These are phyloP conservation scores for Pichia sp. DNA, from an alignment of 1,139 yeast species.

Conservation along the genomic window DNA sequence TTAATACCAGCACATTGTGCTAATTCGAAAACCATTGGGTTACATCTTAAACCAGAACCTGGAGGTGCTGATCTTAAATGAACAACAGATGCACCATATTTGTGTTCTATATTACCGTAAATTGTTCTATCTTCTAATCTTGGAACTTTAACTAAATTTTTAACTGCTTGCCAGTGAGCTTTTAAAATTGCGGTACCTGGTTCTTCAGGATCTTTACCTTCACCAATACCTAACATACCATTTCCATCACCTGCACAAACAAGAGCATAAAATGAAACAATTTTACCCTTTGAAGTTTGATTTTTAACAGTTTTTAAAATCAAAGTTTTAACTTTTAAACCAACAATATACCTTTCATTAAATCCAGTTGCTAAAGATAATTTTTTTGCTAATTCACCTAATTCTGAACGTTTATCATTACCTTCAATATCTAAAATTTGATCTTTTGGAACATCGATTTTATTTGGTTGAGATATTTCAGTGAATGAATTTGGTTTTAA, in stretches of 20 bases:
- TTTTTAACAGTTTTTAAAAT: slow-evolving; percentile 79
- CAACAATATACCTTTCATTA: slow-evolving; percentile 56
- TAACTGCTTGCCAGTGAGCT: slow-evolving; percentile 93
- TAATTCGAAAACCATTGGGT: slow-evolving; percentile 83
- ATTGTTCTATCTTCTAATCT: slow-evolving; percentile 90
- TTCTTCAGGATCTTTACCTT: slow-evolving; percentile 83
- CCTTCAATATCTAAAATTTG: slow-evolving; percentile 19
- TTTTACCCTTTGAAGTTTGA: slow-evolving; percentile 93
- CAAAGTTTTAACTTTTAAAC: slow-evolving; percentile 60
- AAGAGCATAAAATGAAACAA: slow-evolving; percentile 74
- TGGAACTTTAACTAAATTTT: slow-evolving; percentile 75
- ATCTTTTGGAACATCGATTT: slow-evolving; percentile 22
- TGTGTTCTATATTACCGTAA: slow-evolving; percentile 74
- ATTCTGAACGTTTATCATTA: slow-evolving; percentile 21
- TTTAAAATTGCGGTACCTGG: slow-evolving; percentile 71
- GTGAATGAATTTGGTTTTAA: slow-evolving; percentile 19
- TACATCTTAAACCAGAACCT: slow-evolving; percentile 91
- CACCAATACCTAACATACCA: slow-evolving; percentile 94
- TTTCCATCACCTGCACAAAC: slow-evolving; percentile 90
- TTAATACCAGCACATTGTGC: slow-evolving; percentile 94
- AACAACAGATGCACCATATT: slow-evolving; percentile 82
- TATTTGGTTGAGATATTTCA: slow-evolving; percentile 23
- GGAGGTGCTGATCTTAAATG: slow-evolving; percentile 84
- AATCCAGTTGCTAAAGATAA: slow-evolving; percentile 71
- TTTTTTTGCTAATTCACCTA: slow-evolving; percentile 44